Percentiles rank a stretch among this genome's conserved stretches.
Conservation (phyloP, 352 stramenopile species). For the Phytophthora uliginosa region DNA sequence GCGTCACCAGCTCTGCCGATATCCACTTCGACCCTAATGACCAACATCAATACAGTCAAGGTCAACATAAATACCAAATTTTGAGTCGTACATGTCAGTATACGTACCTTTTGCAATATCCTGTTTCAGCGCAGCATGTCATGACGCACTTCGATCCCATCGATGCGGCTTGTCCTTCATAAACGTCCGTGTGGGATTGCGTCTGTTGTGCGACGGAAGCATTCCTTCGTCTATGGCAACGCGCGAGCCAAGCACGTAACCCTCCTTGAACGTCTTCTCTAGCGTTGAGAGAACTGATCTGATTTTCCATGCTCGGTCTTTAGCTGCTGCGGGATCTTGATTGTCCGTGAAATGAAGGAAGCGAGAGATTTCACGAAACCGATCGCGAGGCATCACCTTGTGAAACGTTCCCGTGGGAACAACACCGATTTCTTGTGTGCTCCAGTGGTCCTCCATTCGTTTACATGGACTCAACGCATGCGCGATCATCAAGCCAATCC, state of each 20-base stretch:
- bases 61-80: background rate
- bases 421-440: background rate
- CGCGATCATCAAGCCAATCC: background rate
- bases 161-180: constrained; percentile 1
- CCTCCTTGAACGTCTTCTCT: background rate
- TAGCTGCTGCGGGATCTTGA: background rate
- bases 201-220: background rate
- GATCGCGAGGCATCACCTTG: background rate
- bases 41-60: too few species aligned
- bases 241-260: background rate
- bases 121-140: background rate
- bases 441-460: background rate
- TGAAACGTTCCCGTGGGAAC: background rate
- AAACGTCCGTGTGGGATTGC: background rate
- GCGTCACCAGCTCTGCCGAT: background rate
- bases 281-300: background rate
- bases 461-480: background rate
- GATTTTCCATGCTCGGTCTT: background rate
- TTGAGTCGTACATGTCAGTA: background rate
- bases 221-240: background rate
- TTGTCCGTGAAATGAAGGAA: background rate
- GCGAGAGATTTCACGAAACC: background rate
- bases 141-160: background rate
- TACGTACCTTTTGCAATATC: background rate
- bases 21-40: background rate